Conservation (phyloP, 2,329 filamentous ascomycete genomes). For the Alternaria metachromatica region DNA sequence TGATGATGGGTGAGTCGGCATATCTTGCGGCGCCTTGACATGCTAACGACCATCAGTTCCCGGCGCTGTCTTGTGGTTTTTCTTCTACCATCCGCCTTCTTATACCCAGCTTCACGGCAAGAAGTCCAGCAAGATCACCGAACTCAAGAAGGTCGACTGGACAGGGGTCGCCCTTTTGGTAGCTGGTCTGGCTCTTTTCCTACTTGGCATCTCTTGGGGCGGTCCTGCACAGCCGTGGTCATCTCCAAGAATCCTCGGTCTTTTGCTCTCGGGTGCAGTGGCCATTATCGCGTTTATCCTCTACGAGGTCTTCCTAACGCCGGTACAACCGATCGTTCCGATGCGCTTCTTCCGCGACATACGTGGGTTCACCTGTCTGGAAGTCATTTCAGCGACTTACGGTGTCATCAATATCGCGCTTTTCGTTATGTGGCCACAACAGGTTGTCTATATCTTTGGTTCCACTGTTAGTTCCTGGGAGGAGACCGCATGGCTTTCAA, state of each 20-base stretch:
- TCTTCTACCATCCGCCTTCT: neutral
- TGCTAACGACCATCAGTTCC: neutral
- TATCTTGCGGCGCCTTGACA: accelerated
- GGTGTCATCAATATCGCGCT: slow-evolving; percentile 32
- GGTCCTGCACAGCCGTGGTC: neutral
- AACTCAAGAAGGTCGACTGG: neutral
- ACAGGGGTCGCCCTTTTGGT: neutral
- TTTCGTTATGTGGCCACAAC: slow-evolving; percentile 40
- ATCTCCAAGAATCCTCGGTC: neutral
- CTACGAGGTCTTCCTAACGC: neutral
- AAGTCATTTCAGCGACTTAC: neutral
- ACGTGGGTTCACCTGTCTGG: neutral
- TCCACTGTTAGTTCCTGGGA: slow-evolving; percentile 28
- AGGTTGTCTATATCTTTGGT: slow-evolving; percentile 24
- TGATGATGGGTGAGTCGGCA: neutral
- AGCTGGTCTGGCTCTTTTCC: neutral
- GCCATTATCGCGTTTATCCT: neutral
- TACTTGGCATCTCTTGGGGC: neutral
- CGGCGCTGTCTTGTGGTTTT: neutral
- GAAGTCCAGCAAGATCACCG: neutral
- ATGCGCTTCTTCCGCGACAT: neutral
- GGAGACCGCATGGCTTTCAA: slow-evolving; percentile 34
- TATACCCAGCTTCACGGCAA: neutral
- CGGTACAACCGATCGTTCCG: neutral
- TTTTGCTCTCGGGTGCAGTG: neutral